Percentiles rank a stretch among this genome's conserved stretches.
Evolutionary conservation across 805 yeast species (phyloP).

Genomic region (Isabelozyma rhagii): DNA sequence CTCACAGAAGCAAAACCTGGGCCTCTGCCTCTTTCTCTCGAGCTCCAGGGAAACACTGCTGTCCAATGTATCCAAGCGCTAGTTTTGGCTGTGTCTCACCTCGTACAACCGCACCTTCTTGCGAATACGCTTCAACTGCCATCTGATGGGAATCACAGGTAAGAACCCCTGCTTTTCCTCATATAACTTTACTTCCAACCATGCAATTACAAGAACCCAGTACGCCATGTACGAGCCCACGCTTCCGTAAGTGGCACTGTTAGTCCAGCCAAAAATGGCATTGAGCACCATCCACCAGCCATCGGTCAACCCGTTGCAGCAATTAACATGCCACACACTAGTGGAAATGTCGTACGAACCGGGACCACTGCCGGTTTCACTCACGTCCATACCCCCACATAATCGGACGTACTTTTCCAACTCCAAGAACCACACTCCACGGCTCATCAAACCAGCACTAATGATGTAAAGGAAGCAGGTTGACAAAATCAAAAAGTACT

Average conservation of each 20-base stretch:
- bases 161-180: constrained; percentile 60
- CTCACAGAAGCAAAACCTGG: not conserved
- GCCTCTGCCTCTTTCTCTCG: constrained; percentile 1
- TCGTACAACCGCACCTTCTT: constrained; percentile 30
- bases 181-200: constrained; percentile 37
- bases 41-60: not conserved
- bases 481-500: constrained; percentile 67
- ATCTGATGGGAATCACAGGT: constrained; percentile 57
- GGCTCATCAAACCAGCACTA: constrained; percentile 81
- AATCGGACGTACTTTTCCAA: constrained; percentile 67
- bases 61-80: not conserved
- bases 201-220: constrained; percentile 56
- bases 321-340: constrained; percentile 92
- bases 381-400: constrained; percentile 80
- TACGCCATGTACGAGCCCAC: constrained; percentile 68
- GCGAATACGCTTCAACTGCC: constrained; percentile 56
- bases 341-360: constrained; percentile 81
- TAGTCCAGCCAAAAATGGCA: constrained; percentile 91
- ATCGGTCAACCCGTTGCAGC: constrained; percentile 90
- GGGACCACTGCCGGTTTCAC: constrained; percentile 89
- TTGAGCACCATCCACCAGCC: constrained; percentile 90
- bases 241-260: constrained; percentile 88
- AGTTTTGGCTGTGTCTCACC: constrained; percentile 9
- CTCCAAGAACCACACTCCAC: constrained; percentile 90
- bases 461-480: constrained; percentile 81